Evolutionary conservation across 1,139 yeast species (phyloP).

Genomic region (Wickerhamomyces sp.): DNA sequence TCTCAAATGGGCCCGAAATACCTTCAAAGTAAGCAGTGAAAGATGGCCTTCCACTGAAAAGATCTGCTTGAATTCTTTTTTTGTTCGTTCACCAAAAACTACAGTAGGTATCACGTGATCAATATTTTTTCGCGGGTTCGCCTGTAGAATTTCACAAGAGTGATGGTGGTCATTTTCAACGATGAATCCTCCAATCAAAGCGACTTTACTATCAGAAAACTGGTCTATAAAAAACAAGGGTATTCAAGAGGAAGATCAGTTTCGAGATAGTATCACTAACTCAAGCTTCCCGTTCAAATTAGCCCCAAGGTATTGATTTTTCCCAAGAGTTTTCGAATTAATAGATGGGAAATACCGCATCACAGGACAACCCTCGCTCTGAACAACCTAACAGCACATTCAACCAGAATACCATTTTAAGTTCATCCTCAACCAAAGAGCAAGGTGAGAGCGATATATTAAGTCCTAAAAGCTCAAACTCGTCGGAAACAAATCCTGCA

Average conservation of each 20-base stretch:
- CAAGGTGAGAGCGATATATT: not conserved
- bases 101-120: not conserved
- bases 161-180: too few relatives aligned
- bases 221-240: too few relatives aligned
- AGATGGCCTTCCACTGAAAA: not conserved
- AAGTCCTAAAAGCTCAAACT: not conserved
- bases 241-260: too few relatives aligned
- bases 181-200: too few relatives aligned
- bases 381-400: not conserved
- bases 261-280: too few relatives aligned
- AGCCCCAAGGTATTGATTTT: not conserved
- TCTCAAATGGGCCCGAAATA: not conserved
- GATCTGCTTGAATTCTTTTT: not conserved
- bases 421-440: not conserved
- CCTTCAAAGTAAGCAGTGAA: too few relatives aligned
- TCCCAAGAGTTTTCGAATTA: not conserved
- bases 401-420: not conserved
- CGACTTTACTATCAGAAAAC: too few relatives aligned
- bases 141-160: too few relatives aligned
- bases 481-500: constrained; percentile 1
- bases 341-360: constrained; percentile 21
- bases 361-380: constrained; percentile 13
- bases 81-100: not conserved
- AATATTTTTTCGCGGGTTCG: not conserved
- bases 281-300: too few relatives aligned